Base-by-base conservation (phyloP, 2,329 filamentous ascomycete genomes). In the Lomentospora prolificans region DNA sequence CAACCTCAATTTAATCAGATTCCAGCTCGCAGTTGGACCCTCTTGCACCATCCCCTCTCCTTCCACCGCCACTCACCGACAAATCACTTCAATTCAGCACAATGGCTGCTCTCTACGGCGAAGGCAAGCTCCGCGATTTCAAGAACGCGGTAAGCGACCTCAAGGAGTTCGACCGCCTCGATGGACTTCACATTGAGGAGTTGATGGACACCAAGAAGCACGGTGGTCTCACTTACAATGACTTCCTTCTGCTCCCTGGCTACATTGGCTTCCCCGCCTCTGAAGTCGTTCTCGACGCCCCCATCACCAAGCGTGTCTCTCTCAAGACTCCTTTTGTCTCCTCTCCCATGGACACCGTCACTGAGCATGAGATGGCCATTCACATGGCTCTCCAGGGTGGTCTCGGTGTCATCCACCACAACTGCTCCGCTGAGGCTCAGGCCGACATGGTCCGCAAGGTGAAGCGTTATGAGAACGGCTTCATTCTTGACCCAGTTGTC, bases 371-470 rank as follows among this genome's bases (percentile, higher is more conserved):
- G 71, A 99, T 99, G 95, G 95, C 94, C 61, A 97, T 99, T 65
- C 89, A 96, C 76, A 96, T 95, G 81, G 89, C 89, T 54, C 80
- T 94, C 30, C 86, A 94, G 68, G 89, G 89, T 65, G 89, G 89
- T 66, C 78, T 95, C 17, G 89, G 94, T 75, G 90, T 99, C 64
- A 95, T 99, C 64, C 94, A 99, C 79, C 94, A 99, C 82, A 99
- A 99, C 79, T 99, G 94, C 81, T 94, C 91, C n/a, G 82, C 91
- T 28, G 90, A 97, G 27, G 89, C 89, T 56, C 94, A 99, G 78
- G 94, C 94, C 62, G 91, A 96, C 77, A 99, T 99, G 94, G 89
- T 99, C 63, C 84, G 90, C 72, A 97, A 96, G 79, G 94, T 99
- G 65, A 99, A 99, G 86, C 84, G 94, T 67, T 99, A 90, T 73